These are phyloP conservation scores for Pistacia integerrima DNA, from an alignment of 345 rosid genomes.

Conservation along the genomic window DNA sequence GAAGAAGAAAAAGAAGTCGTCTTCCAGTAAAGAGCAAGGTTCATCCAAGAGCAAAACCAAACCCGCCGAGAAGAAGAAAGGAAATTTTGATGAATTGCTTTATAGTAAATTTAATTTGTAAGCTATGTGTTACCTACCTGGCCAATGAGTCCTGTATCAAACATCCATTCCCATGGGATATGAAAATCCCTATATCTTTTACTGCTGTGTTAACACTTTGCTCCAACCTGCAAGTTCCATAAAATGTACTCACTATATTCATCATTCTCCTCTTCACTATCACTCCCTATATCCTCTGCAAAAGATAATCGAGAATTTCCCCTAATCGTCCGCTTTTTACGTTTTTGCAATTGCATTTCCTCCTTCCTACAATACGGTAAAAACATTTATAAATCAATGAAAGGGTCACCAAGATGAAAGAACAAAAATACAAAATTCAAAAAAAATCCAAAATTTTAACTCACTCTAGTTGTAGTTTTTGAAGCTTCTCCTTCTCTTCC, in stretches of 20 bases:
- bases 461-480: conserved; percentile 88
- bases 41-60: too few relatives aligned
- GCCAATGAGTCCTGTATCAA: too few relatives aligned
- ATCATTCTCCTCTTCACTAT: conserved; percentile 63
- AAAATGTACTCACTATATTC: conserved; percentile 43
- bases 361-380: conserved; percentile 63
- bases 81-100: too few relatives aligned
- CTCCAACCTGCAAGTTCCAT: too few relatives aligned
- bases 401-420: background rate
- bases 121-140: too few relatives aligned
- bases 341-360: conserved; percentile 83
- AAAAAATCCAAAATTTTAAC: conserved; percentile 19
- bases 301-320: conserved; percentile 81
- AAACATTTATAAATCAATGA: background rate
- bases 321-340: conserved; percentile 81
- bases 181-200: too few relatives aligned
- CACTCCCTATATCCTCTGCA: conserved; percentile 79
- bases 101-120: too few relatives aligned
- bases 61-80: too few relatives aligned
- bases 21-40: too few relatives aligned
- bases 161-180: too few relatives aligned
- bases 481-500: conserved; percentile 98
- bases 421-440: background rate
- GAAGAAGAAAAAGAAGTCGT: too few relatives aligned
- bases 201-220: too few relatives aligned